Percentiles rank a stretch among this genome's conserved stretches.
phyloP scores from a whole-genome alignment of 345 rosid species.

The Schrenkiella parvula region DNA sequence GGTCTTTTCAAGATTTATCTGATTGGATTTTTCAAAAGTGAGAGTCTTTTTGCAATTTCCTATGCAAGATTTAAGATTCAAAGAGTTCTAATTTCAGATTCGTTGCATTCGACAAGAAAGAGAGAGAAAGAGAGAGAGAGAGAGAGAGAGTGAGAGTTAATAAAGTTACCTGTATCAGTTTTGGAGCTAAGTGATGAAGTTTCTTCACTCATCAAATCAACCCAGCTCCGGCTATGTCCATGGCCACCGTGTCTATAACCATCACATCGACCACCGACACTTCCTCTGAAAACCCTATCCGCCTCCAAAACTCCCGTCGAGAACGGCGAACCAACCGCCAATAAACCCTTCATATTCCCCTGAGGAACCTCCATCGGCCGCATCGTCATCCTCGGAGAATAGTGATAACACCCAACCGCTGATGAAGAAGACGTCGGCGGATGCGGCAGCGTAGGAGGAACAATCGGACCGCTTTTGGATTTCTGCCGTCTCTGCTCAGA shows the following conservation, averaged over 20 bases:
- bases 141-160: background rate
- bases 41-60: background rate
- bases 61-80: background rate
- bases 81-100: background rate
- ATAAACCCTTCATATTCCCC: slow-evolving; percentile 38
- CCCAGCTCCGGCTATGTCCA: slow-evolving; percentile 49
- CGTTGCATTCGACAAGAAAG: background rate
- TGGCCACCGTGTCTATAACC: slow-evolving; percentile 31
- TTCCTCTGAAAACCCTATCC: slow-evolving; percentile 47
- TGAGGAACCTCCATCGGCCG: slow-evolving; percentile 39
- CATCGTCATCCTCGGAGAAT: slow-evolving; percentile 49
- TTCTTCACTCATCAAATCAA: slow-evolving; percentile 54
- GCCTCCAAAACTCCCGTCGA: slow-evolving; percentile 71
- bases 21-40: background rate
- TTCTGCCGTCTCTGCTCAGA: slow-evolving; percentile 53
- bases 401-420: slow-evolving; percentile 36
- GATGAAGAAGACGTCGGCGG: slow-evolving; percentile 15
- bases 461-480: slow-evolving; percentile 86
- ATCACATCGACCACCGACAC: slow-evolving; percentile 29
- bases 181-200: slow-evolving; percentile 48
- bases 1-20: background rate
- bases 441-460: slow-evolving; percentile 39
- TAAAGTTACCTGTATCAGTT: slow-evolving; percentile 38
- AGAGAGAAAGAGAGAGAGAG: background rate
- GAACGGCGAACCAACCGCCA: slow-evolving; percentile 58